Conservation (phyloP, 176 grass and related monocot genomes). For the Oryza meridionalis region DNA sequence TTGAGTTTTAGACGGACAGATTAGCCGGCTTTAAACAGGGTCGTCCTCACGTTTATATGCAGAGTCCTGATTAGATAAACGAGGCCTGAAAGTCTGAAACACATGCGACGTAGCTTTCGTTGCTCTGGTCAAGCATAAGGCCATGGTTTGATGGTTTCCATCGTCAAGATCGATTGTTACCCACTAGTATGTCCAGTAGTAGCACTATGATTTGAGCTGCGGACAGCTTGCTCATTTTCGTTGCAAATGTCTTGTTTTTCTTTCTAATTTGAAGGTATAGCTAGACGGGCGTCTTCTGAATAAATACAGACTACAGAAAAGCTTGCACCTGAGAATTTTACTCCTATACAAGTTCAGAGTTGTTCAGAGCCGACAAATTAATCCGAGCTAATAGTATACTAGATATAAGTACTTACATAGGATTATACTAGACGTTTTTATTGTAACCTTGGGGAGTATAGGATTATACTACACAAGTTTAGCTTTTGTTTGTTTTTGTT, state of each 20-base stretch:
- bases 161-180: not conserved
- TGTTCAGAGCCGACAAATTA: no score
- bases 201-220: not conserved
- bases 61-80: not conserved
- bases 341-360: no score
- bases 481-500: not conserved
- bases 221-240: not conserved
- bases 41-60: not conserved
- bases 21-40: not conserved
- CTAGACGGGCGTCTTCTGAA: not conserved
- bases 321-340: no score
- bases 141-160: not conserved
- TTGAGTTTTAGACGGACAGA: not conserved
- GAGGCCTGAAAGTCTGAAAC: not conserved
- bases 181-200: not conserved
- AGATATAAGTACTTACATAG: no score
- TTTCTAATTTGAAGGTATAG: not conserved
- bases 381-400: no score
- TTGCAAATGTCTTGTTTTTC: not conserved
- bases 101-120: not conserved
- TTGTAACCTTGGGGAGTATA: not conserved
- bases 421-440: no score
- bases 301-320: no score
- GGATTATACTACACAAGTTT: no score
- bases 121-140: not conserved